Evolutionary conservation across 805 yeast genomes (phyloP), one percentile per base, ranked within the genome.

Genomic region (Martiniozyma abietophila): DNA sequence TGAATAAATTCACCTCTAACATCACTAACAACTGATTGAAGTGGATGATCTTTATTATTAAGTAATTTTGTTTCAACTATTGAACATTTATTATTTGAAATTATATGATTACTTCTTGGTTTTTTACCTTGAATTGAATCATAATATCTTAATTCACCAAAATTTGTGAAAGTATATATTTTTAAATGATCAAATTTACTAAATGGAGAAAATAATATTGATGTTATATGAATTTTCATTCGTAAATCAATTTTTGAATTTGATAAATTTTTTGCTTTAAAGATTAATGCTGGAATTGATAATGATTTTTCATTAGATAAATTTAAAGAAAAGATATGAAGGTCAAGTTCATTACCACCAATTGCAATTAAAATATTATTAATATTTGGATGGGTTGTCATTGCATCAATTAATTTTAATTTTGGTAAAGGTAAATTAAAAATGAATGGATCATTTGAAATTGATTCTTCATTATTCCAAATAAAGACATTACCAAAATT

Each of bases 321-420:
- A 15, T 42, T 40, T 16, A 73, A 41, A 27, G 59, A 44, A 30
- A 70, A 53, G 15, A 78, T 57, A 33, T 70, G 71, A 5, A 82
- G 58, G 51, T 83, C 88, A 39, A 75, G 75, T 46, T 86, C 94
- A 49, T 83, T 74, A 19, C 97, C 98, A 23, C 96, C 96, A 48
- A 64, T 72, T 1, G 92, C 95, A 55, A 81, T 74, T 2, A 76
- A 53, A 16, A 72, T 70, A 6, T 76, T 31, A 8, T 35, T 29
- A 8, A 15, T 21, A 11, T 39, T 41, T 8, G 40, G 45, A 32
- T 41, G 46, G 6, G 31, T 10, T 23, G 22, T 25, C 2, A 39
- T 10, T 2, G 36, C 33, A 16, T 35, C 39, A 16, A 41, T 20
- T 10, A 4, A 73, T 3, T 67, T 74, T 26, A 56, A 59, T 7